phyloP scores from a whole-genome alignment of 2,329 filamentous ascomycete genomes.

The Thermochaetoides dissita region DNA sequence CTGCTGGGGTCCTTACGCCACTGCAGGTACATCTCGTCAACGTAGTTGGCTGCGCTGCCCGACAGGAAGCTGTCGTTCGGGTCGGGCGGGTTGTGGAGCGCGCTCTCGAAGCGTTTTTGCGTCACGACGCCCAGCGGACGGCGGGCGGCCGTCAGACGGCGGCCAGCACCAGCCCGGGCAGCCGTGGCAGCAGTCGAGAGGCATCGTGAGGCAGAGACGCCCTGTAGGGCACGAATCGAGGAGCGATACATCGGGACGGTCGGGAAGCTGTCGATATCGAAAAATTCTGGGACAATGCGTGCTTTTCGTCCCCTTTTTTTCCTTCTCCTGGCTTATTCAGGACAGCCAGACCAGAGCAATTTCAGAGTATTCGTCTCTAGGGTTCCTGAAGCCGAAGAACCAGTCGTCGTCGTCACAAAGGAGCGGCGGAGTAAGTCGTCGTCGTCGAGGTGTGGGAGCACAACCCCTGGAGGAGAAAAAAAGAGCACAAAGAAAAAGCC shows the following conservation, averaged over 20 bases:
- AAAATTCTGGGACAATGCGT: no score
- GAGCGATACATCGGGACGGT: constrained; percentile 32
- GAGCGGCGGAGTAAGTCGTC: constrained; percentile 17
- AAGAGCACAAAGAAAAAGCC: no score
- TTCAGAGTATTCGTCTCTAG: no score
- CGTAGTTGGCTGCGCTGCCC: constrained; percentile 95
- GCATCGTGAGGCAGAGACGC: constrained; percentile 22
- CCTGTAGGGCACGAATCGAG: constrained; percentile 39
- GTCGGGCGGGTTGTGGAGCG: constrained; percentile 47
- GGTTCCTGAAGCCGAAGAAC: no score
- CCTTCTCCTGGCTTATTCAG: no score
- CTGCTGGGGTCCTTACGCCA: constrained; percentile 90
- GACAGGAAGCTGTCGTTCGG: constrained; percentile 93
- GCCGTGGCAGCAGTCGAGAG: constrained; percentile 28
- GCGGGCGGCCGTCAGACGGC: no score
- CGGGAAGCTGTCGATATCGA: no score
- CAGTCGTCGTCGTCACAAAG: constrained; percentile 6
- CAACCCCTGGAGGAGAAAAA: no score
- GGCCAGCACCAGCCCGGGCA: constrained; percentile 29
- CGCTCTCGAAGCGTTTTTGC: constrained; percentile 41
- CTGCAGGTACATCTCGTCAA: constrained; percentile 98
- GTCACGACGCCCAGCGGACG: constrained; percentile 35
- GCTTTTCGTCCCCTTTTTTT: no score
- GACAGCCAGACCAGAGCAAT: no score
- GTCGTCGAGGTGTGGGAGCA: no score